A percentile compares a stretch with the other conserved stretches of the same genome.
Conservation (phyloP, 371 early-diverging fungal genomes). For the Apophysomyces sp. region DNA sequence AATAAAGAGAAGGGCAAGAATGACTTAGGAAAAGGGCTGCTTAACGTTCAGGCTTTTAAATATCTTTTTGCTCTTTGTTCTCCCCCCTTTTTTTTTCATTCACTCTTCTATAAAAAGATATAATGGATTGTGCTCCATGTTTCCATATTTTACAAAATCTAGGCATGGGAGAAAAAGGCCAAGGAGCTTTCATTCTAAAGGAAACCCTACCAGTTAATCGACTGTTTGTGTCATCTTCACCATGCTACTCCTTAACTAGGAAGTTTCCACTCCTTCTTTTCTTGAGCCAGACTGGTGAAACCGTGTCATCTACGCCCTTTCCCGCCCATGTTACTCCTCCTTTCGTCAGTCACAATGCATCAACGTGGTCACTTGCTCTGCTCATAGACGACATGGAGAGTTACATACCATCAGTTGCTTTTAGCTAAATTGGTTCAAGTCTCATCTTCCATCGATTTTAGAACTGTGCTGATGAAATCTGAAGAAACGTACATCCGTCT, state of each 20-base stretch:
- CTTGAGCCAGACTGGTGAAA: neutral
- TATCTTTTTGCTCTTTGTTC: no score
- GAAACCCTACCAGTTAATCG: neutral
- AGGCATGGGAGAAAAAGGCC: neutral
- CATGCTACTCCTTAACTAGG: neutral
- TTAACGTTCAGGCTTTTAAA: no score
- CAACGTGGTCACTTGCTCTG: neutral
- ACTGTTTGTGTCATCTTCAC: neutral
- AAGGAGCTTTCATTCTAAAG: neutral
- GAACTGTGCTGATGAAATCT: neutral
- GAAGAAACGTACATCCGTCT: neutral
- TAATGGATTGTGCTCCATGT: neutral
- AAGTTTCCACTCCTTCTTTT: neutral
- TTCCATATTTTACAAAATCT: neutral
- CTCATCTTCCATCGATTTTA: no score
- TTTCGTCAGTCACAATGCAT: neutral
- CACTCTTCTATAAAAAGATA: neutral
- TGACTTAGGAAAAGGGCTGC: no score
- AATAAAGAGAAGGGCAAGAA: neutral
- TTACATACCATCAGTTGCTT: no score
- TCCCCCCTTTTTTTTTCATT: neutral
- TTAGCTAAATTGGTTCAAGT: neutral
- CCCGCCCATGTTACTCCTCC: neutral
- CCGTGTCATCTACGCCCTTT: neutral
- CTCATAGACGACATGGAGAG: neutral